Evolutionary conservation across 164 flowering plant species (phyloP).

Genomic region (Vitis cinerea): DNA sequence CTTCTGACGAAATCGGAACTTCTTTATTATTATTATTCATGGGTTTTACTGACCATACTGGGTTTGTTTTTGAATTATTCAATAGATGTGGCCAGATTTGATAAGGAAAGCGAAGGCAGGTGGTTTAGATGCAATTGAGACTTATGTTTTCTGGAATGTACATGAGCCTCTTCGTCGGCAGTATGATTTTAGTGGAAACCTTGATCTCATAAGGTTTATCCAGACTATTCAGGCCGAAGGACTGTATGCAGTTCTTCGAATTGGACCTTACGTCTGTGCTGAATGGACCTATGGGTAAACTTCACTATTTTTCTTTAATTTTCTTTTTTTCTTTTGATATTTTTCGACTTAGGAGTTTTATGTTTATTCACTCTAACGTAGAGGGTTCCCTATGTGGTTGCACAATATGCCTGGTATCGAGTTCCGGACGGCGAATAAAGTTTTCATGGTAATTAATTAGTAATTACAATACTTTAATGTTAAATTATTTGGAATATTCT

Average conservation of each 20-base stretch:
- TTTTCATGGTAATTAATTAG: slow-evolving; percentile 35
- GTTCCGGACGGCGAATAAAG: slow-evolving; percentile 38
- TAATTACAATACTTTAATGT: background rate
- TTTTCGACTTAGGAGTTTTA: background rate
- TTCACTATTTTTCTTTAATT: background rate
- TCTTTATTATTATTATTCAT: no score
- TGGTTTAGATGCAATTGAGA: slow-evolving; percentile 53
- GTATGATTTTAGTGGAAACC: slow-evolving; percentile 59
- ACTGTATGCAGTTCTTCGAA: slow-evolving; percentile 56
- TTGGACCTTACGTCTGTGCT: slow-evolving; percentile 77
- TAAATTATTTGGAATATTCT: background rate
- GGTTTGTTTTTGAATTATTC: background rate
- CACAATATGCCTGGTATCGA: slow-evolving; percentile 52
- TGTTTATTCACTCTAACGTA: background rate
- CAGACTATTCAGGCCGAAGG: slow-evolving; percentile 59
- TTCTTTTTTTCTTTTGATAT: background rate
- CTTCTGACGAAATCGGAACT: no score
- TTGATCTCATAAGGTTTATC: slow-evolving; percentile 58
- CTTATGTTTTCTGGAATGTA: slow-evolving; percentile 58
- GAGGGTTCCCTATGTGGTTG: slow-evolving; percentile 67
- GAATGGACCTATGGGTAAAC: slow-evolving; percentile 84
- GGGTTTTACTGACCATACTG: no score
- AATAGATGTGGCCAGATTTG: slow-evolving; percentile 61
- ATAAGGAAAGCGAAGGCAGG: slow-evolving; percentile 54
- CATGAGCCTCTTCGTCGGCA: slow-evolving; percentile 54